Conservation (phyloP, 768 basidiomycete species). For the Pleurotus cornucopiae region DNA sequence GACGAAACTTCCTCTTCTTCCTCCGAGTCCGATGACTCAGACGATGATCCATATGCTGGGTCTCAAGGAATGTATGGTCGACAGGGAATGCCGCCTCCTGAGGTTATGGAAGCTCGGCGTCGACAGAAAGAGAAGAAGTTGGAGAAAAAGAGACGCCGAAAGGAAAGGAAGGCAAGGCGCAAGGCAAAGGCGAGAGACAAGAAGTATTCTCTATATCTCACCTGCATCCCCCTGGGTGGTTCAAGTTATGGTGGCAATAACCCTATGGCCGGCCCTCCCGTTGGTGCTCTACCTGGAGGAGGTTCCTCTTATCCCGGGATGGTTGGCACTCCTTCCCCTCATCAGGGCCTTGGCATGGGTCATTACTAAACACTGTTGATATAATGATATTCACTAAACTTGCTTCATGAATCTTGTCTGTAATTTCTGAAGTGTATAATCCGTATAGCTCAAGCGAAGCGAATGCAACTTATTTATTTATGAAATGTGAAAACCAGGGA, state of each 20-base stretch:
- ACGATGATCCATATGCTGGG: conserved; percentile 35
- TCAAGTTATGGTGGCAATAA: background rate
- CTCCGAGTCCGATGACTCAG: conserved; percentile 35
- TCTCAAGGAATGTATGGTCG: conserved; percentile 40
- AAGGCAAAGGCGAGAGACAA: conserved; percentile 58
- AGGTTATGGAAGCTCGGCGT: conserved; percentile 47
- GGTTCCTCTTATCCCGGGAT: conserved; percentile 14
- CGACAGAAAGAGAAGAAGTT: conserved; percentile 50
- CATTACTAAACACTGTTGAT: conserved; percentile 11
- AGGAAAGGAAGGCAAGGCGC: conserved; percentile 59
- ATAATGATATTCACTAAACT: conserved; percentile 4
- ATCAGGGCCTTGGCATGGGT: background rate
- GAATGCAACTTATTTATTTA: too few relatives aligned
- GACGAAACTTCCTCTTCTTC: conserved; percentile 36
- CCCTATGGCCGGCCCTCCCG: conserved; percentile 2
- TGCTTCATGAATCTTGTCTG: too few relatives aligned
- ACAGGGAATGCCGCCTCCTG: conserved; percentile 28
- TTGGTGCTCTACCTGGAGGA: conserved; percentile 12
- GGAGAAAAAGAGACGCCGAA: conserved; percentile 58
- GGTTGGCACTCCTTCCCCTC: conserved; percentile 9
- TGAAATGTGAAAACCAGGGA: background rate
- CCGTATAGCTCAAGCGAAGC: too few relatives aligned
- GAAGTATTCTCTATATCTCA: conserved; percentile 61
- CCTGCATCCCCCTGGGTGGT: conserved; percentile 34
- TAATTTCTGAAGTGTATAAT: too few relatives aligned